Evolutionary conservation across 176 grass and related monocot species (phyloP), one percentile per base, ranked within the genome.

Genomic region (Puccinellia tenuiflora): DNA sequence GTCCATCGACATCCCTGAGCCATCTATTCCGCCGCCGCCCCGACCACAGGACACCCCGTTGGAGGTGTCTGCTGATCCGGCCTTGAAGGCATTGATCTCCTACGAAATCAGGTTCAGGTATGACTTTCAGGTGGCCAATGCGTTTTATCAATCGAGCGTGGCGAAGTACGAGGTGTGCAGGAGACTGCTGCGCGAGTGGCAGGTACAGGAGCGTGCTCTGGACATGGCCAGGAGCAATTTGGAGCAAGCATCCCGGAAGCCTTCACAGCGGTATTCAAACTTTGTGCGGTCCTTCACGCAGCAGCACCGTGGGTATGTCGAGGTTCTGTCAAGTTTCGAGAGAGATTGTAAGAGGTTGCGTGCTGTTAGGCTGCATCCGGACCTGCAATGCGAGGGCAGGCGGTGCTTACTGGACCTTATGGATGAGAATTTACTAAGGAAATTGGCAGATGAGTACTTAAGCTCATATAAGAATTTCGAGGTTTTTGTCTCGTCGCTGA

Each of bases 141-240:
- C 89, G 0, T 64, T 96, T 26, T 99, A 96, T 47, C 29, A 69
- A 51, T 90, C 82, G 18, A 90, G 88, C 40, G 70, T 78, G 43
- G 81, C 66, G 0, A 96, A 96, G 59, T 90, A 92, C 37, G 93
- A 96, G 85, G 20, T 92, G 39, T 99, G 93, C 83, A 79, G 81
- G 65, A 83, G 96, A 65, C 55, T 99, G 63, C 53, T 96, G 57
- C 83, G 96, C 57, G 96, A 99, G 85, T 81, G 77, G 68, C 89
- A 93, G 88, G 96, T 99, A 38, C 96, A 99, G 86, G 93, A 93
- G 70, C 86, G 93, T 48, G 97, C 93, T 5, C 85, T 99, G 48
- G 93, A 94, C 50, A 99, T 91, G 6, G 97, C 93, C 15, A 84
- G 86, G 46, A 87, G 87, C 88, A 99, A 93, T 87, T 89, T 99